These are phyloP conservation scores for Pleurotus sapidus DNA, from an alignment of 768 basidiomycete species.

Conservation along the genomic window DNA sequence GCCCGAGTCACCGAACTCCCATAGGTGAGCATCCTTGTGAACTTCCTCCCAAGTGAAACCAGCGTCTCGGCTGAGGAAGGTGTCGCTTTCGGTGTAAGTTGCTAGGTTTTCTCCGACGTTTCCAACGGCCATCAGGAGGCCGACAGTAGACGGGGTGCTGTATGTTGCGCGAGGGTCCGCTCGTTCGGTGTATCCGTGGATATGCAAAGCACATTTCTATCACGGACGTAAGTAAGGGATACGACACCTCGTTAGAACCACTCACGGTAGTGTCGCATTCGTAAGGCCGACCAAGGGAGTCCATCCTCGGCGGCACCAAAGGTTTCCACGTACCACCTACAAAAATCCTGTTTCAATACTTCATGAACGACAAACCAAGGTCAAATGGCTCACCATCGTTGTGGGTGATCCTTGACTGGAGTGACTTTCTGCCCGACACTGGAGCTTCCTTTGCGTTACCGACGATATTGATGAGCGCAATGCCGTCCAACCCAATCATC, in stretches of 20 bases:
- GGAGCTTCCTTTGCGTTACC: constrained; percentile 75
- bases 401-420: constrained; percentile 90
- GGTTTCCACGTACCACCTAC: constrained; percentile 86
- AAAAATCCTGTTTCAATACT: too few relatives aligned
- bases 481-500: constrained; percentile 93
- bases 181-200: constrained; percentile 96
- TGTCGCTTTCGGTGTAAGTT: constrained; percentile 84
- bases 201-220: constrained; percentile 81
- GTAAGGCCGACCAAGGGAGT: constrained; percentile 76
- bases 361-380: not conserved
- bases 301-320: constrained; percentile 66
- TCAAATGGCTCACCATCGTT: constrained; percentile 75
- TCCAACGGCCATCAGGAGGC: constrained; percentile 93
- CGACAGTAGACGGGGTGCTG: constrained; percentile 88
- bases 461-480: constrained; percentile 91
- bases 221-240: constrained; percentile 1
- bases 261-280: constrained; percentile 66
- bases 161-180: constrained; percentile 88
- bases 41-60: constrained; percentile 99
- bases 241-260: not conserved
- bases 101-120: constrained; percentile 87
- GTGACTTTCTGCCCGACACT: constrained; percentile 65
- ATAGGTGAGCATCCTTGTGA: constrained; percentile 95
- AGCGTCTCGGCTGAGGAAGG: constrained; percentile 93
- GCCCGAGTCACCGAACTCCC: constrained; percentile 98